Conservation (phyloP, 2,329 filamentous ascomycete genomes). For the Furcasterigmium sp. region DNA sequence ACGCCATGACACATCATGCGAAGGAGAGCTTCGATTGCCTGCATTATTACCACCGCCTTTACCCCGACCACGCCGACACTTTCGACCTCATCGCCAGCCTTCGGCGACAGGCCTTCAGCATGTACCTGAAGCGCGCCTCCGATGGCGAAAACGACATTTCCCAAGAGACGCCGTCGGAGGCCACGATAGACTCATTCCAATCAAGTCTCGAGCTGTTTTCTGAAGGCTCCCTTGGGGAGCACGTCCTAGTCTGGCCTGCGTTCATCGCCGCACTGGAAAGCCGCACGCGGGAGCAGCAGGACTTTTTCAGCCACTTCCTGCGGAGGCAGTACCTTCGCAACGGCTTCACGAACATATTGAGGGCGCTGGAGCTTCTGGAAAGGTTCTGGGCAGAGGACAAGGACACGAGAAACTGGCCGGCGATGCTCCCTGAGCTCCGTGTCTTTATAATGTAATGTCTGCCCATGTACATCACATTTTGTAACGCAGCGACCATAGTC, state of each 20-base stretch:
- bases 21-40: slow-evolving; percentile 7
- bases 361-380: slow-evolving; percentile 1
- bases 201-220: slow-evolving; percentile 1
- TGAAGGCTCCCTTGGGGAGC: slow-evolving; percentile 3
- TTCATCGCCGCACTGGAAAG: slow-evolving; percentile 6
- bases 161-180: background rate
- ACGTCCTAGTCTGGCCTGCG: slow-evolving; percentile 5
- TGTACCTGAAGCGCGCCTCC: slow-evolving; percentile 3
- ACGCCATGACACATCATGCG: background rate
- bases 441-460: slow-evolving; percentile 5
- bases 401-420: slow-evolving; percentile 1
- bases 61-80: slow-evolving; percentile 3
- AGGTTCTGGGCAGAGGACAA: background rate
- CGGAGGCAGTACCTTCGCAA: slow-evolving; percentile 5
- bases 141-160: background rate
- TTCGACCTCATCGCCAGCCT: slow-evolving; percentile 2
- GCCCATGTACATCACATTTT: too few relatives aligned
- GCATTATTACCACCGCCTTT: slow-evolving; percentile 4
- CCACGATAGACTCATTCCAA: background rate
- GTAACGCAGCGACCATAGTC: too few relatives aligned
- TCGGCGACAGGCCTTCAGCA: slow-evolving; percentile 6
- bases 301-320: slow-evolving; percentile 1
- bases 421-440: background rate
- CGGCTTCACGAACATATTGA: slow-evolving; percentile 2
- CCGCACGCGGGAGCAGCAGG: slow-evolving; percentile 3